Evolutionary conservation across 2,329 filamentous ascomycete species (phyloP), one percentile per base, ranked within the genome.

Genomic region (Chalara sp.): DNA sequence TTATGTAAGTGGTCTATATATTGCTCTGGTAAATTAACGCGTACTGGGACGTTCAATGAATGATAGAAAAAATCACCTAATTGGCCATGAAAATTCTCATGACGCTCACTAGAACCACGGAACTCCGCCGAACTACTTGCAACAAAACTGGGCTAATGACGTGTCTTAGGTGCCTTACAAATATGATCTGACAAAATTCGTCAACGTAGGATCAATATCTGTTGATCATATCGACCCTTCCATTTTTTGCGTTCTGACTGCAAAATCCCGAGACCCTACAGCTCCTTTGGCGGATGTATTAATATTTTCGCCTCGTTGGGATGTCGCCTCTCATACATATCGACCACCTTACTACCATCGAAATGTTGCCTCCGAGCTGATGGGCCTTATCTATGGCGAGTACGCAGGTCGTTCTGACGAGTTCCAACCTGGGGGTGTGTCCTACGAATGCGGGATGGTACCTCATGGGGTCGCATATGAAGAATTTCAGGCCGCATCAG

Each of bases 151-250:
- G n/a, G n/a, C 59, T 70, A 45, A 39, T 63, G 62, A 52, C 67
- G 7, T 6, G 3, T 40, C 7, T 12, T 39, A 58, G 55, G 50
- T 72, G 51, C 87, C 86, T 0, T 88, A 80, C 76, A 91, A 90
- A 69, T 90, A 90, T 70, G 86, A 89, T 59, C 74, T 90, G 5
- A 76, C 72, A 6, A 78, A 76, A 51, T 69, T 84, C 70, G 63
- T 86, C 74, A 76, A 77, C 68, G 66, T 79, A 62, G 81, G 78
- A 35, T 76, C 73, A 51, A 75, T 81, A 50, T 78, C 75, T 6
- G 77, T 75, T 56, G 83, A 87, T 61, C 84, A 87, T 53, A 80
- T 80, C 6, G 83, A 87, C 56, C 84, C 84, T 1, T 80, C 76
- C 6, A 81, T 86, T 58, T 86, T 79, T 67, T 82, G 78, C 7